Base-by-base conservation (phyloP, 805 yeast species). In the Lachancea dasiensis region DNA sequence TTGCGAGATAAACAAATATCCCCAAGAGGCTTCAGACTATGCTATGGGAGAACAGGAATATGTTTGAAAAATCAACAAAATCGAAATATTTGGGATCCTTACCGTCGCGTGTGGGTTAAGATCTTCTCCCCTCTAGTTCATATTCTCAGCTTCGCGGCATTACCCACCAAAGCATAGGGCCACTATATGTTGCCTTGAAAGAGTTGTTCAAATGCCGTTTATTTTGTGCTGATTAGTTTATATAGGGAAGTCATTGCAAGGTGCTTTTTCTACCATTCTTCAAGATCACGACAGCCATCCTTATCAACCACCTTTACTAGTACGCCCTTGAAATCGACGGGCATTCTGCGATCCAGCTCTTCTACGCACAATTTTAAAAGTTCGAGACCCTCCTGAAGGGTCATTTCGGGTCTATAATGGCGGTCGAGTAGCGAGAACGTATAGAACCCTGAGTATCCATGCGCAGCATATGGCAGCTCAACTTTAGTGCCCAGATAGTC, bases 381-480 rank as follows among this genome's bases (percentile, higher is more conserved):
- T 32, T 78, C 70, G 43, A 90, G 57, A 2, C 97, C 98, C 43
- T 86, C 90, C 26, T 79, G 86, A 27, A 75, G 61, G 5, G 74
- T 67, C 79, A 89, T 75, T 50, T 79, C 89, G 29, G 78, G 70
- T 58, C 80, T 74, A 65, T 89, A 87, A 64, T 87, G 95, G 50
- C 81, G 87, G 67, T 92, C 98, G 49, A 92, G 70, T 47, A 90
- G 67, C 2, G 97, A 84, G 61, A 86, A 73, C 22, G 95, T 79
- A 61, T 92, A 92, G 64, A 90, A 92, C 1, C 94, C 95, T n/a
- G 97, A 95, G 57, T 92, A 92, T 9, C 98, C 98, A 60, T 92
- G 98, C 2, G 97, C 97, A 13, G 94, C 95, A 58, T 92, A 92
- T 11, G 98, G 97, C 42, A 92, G 70, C 44, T 81, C 86, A 11